Conservation (phyloP, 495 filamentous ascomycete genomes). For the Pseudevernia furfuracea region DNA sequence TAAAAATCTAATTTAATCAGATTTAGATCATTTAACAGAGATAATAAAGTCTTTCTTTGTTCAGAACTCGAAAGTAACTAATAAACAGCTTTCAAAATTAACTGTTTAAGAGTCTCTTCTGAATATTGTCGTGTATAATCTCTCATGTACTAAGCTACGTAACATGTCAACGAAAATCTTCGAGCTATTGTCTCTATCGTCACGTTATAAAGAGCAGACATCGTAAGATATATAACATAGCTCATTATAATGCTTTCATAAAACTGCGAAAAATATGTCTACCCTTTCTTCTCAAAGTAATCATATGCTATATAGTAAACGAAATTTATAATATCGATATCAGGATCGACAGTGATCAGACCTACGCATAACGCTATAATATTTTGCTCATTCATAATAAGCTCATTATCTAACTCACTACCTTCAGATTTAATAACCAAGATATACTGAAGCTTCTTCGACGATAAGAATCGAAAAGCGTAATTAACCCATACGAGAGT, state of each 20-base stretch:
- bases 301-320: slow-evolving; percentile 50
- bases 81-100: not conserved
- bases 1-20: not conserved
- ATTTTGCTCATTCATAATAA: slow-evolving; percentile 32
- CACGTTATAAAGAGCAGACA: not conserved
- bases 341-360: slow-evolving; percentile 40
- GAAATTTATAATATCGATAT: slow-evolving; percentile 40
- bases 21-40: not conserved
- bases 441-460: slow-evolving; percentile 14
- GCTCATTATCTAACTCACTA: slow-evolving; percentile 33
- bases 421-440: slow-evolving; percentile 12
- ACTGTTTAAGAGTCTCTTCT: not conserved
- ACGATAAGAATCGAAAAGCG: slow-evolving; percentile 17
- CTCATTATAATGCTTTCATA: not conserved
- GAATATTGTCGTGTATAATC: not conserved
- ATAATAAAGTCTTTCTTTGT: not conserved
- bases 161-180: not conserved
- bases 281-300: no score
- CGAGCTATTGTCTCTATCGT: not conserved
- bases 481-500: slow-evolving; percentile 22
- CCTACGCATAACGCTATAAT: slow-evolving; percentile 43
- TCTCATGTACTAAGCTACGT: not conserved
- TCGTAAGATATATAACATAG: slow-evolving; percentile 2
- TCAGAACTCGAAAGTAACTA: not conserved
- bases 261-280: not conserved